Evolutionary conservation across 305 asterid species (phyloP).

Genomic region (Rubia peregrina): DNA sequence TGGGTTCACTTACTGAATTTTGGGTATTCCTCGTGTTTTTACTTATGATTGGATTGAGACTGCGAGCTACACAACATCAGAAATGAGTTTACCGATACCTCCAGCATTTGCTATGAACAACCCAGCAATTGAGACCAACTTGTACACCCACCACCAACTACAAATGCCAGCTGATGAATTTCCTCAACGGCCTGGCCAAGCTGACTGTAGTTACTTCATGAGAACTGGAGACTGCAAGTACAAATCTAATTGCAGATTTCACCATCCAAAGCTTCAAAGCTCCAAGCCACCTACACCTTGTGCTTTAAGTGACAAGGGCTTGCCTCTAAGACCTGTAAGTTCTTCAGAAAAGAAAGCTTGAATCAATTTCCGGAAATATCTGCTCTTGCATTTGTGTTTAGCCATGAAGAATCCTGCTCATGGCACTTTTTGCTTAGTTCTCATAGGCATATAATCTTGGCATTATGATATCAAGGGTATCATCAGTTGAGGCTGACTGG

Average conservation of each 20-base stretch:
- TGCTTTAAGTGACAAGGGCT: conserved; percentile 73
- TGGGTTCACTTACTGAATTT: not conserved
- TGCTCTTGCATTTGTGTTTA: not conserved
- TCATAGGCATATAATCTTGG: not conserved
- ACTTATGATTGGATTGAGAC: conserved; percentile 41
- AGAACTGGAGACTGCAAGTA: conserved; percentile 93
- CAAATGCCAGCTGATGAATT: conserved; percentile 49
- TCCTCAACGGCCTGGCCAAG: conserved; percentile 92
- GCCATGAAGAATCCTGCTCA: not conserved
- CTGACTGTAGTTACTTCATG: conserved; percentile 76
- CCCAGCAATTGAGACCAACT: conserved; percentile 39
- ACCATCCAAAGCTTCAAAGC: conserved; percentile 66
- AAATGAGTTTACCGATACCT: conserved; percentile 78
- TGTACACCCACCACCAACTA: conserved; percentile 39
- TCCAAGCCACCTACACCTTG: conserved; percentile 36
- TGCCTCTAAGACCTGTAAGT: conserved; percentile 97
- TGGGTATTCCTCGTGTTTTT: conserved; percentile 4
- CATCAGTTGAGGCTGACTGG: not conserved
- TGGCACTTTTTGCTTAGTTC: not conserved
- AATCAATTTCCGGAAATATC: not conserved
- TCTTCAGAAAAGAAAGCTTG: not conserved
- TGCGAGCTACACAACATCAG: conserved; percentile 47
- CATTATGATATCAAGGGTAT: not conserved
- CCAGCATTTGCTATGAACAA: conserved; percentile 73
- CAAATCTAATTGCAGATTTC: conserved; percentile 76